These are phyloP conservation scores for Phytophthora citricola DNA, from an alignment of 352 stramenopile genomes.

Conservation along the genomic window DNA sequence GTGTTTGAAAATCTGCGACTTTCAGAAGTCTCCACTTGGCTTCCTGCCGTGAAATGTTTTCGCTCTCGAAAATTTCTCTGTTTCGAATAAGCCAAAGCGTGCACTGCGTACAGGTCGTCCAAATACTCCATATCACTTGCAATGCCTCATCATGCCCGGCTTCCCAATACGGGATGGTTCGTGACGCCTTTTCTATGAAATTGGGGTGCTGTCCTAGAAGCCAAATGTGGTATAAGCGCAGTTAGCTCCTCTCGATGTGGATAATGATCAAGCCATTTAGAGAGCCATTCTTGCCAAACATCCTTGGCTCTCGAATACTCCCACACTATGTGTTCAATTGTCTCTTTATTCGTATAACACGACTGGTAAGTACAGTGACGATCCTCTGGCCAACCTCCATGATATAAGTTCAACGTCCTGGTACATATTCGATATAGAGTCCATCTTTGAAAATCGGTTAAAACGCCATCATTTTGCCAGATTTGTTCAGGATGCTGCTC, in stretches of 20 bases:
- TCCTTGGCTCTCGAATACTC: not conserved
- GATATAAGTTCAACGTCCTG: not conserved
- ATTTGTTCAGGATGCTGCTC: not conserved
- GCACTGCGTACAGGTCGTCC: not conserved
- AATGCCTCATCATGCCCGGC: not conserved
- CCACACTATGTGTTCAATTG: slow-evolving; percentile 1
- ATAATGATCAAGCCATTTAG: not conserved
- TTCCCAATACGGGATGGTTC: not conserved
- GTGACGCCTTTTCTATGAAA: not conserved
- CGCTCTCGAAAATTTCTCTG: not conserved
- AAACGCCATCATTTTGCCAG: not conserved
- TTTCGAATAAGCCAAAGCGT: not conserved
- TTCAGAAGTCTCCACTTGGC: not conserved
- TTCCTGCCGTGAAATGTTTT: not conserved
- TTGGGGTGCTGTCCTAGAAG: not conserved
- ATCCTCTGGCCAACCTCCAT: not conserved
- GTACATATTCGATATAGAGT: not conserved
- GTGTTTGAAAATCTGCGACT: not conserved
- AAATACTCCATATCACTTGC: not conserved
- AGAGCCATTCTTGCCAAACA: not conserved
- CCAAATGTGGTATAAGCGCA: not conserved
- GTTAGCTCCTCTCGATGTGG: not conserved
- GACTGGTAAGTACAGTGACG: not conserved
- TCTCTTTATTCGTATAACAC: not conserved
- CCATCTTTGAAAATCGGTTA: slow-evolving; percentile 1